phyloP scores from a whole-genome alignment of 371 early-diverging fungal species.

The Mortierella sp. region DNA sequence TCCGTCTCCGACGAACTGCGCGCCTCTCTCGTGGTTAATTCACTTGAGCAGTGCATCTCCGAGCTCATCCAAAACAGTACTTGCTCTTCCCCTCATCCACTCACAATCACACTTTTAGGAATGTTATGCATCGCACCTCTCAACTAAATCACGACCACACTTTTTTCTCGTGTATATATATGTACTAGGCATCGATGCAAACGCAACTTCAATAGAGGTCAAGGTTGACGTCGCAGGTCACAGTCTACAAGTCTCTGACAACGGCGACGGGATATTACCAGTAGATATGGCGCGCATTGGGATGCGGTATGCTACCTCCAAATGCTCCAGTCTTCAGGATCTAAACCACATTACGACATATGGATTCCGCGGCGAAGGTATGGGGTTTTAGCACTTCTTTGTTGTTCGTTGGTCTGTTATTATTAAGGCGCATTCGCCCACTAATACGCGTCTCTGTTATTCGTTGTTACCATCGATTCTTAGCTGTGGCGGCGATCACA shows the following conservation, averaged over 20 bases:
- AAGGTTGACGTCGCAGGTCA: slow-evolving; percentile 61
- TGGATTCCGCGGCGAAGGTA: slow-evolving; percentile 85
- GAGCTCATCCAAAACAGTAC: slow-evolving; percentile 76
- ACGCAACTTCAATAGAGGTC: slow-evolving; percentile 66
- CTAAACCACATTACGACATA: slow-evolving; percentile 62
- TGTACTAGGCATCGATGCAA: slow-evolving; percentile 70
- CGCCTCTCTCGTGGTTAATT: slow-evolving; percentile 63
- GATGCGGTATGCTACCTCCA: slow-evolving; percentile 71
- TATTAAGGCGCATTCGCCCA: background rate
- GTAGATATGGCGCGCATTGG: slow-evolving; percentile 65
- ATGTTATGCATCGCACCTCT: background rate
- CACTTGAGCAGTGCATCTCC: slow-evolving; percentile 66
- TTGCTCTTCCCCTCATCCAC: background rate
- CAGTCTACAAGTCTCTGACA: slow-evolving; percentile 71
- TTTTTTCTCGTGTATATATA: background rate
- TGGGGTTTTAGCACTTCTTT: background rate
- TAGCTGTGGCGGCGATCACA: slow-evolving; percentile 71
- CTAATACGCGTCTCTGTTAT: background rate
- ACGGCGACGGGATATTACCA: slow-evolving; percentile 72
- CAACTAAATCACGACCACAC: background rate
- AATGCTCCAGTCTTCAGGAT: slow-evolving; percentile 63
- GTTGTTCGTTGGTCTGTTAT: background rate
- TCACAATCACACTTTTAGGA: background rate
- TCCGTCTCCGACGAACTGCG: slow-evolving; percentile 48
- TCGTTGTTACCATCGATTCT: background rate